Base-by-base conservation (phyloP, 768 basidiomycete species). In the Auriculariales sp. region DNA sequence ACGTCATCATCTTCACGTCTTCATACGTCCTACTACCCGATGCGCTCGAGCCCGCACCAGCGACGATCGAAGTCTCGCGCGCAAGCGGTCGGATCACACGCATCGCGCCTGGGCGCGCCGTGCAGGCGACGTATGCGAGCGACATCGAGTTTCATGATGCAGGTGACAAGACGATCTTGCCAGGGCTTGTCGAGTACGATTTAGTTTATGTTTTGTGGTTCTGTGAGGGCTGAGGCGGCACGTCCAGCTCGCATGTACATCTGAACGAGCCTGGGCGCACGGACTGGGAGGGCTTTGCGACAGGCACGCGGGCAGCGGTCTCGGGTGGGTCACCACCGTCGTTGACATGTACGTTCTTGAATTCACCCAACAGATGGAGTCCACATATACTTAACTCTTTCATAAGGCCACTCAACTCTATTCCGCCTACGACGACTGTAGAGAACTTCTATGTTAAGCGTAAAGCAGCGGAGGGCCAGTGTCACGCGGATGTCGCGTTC, bases 341-440 rank as follows among this genome's bases (percentile, higher is more conserved):
- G 82, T 97, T 28, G 95, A 98, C 66, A 99, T 98, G 94, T n/a
- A n/a, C n/a, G n/a, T n/a, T n/a, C n/a, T n/a, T n/a, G n/a, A n/a
- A n/a, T n/a, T n/a, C n/a, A n/a, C n/a, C n/a, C n/a, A n/a, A n/a
- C n/a, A n/a, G n/a, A n/a, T n/a, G n/a, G n/a, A n/a, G n/a, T n/a
- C n/a, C n/a, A n/a, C n/a, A n/a, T n/a, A n/a, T n/a, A n/a, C n/a
- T n/a, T n/a, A n/a, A n/a, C n/a, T n/a, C n/a, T n/a, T n/a, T n/a
- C n/a, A n/a, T n/a, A n/a, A n/a, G n/a, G n/a, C 95, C 94, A 2
- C 70, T 99, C 49, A 97, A 99, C 64, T 94, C 92, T 2, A 87
- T 98, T 49, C 94, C 94, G 1, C 91, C 95, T 0, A 97, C 95
- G 0, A 93, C 90, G 1, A 92, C 89, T 0, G 74, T 90, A 6